phyloP scores from a whole-genome alignment of 2,329 filamentous ascomycete genomes.

The Malbranchea cinnamomea region DNA sequence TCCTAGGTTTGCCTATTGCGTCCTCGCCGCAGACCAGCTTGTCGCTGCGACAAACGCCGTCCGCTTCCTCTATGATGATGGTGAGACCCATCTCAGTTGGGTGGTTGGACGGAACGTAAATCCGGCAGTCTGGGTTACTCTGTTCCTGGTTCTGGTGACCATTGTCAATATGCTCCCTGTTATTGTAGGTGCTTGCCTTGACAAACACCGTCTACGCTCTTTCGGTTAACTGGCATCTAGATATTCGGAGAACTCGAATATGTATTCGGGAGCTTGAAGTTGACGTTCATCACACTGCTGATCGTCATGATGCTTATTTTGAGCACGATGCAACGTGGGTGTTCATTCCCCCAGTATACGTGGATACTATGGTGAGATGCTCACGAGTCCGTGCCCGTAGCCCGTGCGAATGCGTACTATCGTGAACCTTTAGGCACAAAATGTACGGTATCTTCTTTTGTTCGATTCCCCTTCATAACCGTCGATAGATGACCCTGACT shows the following conservation, averaged over 20 bases:
- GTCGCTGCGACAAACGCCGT: slow-evolving; percentile 27
- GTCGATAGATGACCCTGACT: not conserved
- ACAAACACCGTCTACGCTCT: too few relatives aligned
- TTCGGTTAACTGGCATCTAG: slow-evolving; percentile 12
- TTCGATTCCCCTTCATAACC: not conserved
- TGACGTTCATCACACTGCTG: slow-evolving; percentile 25
- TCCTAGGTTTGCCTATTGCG: slow-evolving; percentile 21
- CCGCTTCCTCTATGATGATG: slow-evolving; percentile 24
- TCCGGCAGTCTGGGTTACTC: slow-evolving; percentile 25
- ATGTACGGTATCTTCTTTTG: slow-evolving; percentile 14
- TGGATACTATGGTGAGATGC: slow-evolving; percentile 13
- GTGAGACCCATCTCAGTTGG: slow-evolving; percentile 18
- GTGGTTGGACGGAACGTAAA: slow-evolving; percentile 15
- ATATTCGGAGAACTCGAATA: slow-evolving; percentile 25
- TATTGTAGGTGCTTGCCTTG: slow-evolving; percentile 12
- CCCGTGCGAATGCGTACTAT: slow-evolving; percentile 24
- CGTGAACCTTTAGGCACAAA: slow-evolving; percentile 20
- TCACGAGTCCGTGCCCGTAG: slow-evolving; percentile 20
- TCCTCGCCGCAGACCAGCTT: slow-evolving; percentile 23
- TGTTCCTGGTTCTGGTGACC: slow-evolving; percentile 19
- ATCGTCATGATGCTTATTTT: slow-evolving; percentile 31
- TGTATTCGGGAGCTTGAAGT: slow-evolving; percentile 21
- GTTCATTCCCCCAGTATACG: too few relatives aligned
- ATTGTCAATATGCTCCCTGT: slow-evolving; percentile 25
- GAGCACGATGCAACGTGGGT: slow-evolving; percentile 24